Percentiles rank a stretch among this genome's conserved stretches.
phyloP scores from a whole-genome alignment of 345 rosid genomes.

The Murraya paniculata region DNA sequence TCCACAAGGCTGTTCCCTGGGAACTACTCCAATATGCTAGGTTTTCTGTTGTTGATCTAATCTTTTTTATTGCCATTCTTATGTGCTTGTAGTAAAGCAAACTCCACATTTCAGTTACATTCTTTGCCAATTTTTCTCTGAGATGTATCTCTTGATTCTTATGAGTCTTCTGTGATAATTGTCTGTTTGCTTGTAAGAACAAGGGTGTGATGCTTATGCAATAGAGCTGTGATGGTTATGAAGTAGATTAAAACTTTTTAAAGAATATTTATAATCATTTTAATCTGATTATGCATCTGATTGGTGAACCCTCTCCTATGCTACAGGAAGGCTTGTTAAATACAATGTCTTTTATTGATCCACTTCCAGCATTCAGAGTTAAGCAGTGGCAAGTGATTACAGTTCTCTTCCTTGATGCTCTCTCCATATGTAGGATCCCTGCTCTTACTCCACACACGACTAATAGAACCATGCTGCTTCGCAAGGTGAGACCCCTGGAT shows the following conservation, averaged over 20 bases:
- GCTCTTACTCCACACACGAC: conserved; percentile 49
- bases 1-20: too few relatives aligned
- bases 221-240: background rate
- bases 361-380: conserved; percentile 60
- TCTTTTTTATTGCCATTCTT: background rate
- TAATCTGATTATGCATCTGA: background rate
- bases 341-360: conserved; percentile 75
- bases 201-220: background rate
- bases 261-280: background rate
- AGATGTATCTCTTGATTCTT: background rate
- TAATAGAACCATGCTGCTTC: conserved; percentile 44
- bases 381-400: conserved; percentile 83
- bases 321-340: conserved; percentile 68
- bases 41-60: background rate
- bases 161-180: background rate
- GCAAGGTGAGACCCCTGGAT: conserved; percentile 38
- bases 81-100: background rate
- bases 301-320: background rate
- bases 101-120: background rate
- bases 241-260: background rate
- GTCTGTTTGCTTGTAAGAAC: background rate
- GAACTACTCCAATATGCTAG: background rate
- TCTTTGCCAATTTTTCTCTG: background rate
- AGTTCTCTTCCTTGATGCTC: conserved; percentile 71
- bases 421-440: conserved; percentile 70